Evolutionary conservation across 2,329 filamentous ascomycete species (phyloP).

Genomic region (Ceratocystis ficicola): DNA sequence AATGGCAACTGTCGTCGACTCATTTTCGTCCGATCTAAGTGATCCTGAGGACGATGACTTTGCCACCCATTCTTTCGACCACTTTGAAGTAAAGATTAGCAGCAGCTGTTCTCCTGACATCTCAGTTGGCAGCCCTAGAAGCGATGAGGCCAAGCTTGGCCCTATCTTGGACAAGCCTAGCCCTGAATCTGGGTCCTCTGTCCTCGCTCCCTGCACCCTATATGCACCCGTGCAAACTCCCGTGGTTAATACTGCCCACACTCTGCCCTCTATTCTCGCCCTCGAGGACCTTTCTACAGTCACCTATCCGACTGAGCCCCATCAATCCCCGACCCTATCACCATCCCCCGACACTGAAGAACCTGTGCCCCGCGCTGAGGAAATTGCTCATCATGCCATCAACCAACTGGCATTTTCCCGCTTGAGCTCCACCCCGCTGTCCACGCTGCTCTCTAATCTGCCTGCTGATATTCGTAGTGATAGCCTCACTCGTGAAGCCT

Average conservation of each 20-base stretch:
- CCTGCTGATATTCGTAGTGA: conserved; percentile 52
- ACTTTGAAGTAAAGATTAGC: conserved; percentile 77
- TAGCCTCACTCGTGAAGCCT: conserved; percentile 44
- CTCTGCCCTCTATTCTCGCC: conserved; percentile 13
- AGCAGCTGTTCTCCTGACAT: conserved; percentile 63
- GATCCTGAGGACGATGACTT: conserved; percentile 54
- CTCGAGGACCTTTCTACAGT: background rate
- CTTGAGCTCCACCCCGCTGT: conserved; percentile 79
- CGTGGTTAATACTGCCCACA: background rate
- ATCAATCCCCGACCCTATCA: background rate
- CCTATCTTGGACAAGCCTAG: conserved; percentile 11
- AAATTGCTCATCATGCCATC: conserved; percentile 69
- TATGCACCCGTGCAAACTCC: conserved; percentile 8
- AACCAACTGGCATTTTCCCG: conserved; percentile 95
- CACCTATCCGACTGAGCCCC: background rate
- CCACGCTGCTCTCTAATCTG: conserved; percentile 76
- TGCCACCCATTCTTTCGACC: conserved; percentile 81
- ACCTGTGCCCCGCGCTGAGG: conserved; percentile 27
- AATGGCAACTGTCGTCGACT: conserved; percentile 37
- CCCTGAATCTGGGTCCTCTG: background rate
- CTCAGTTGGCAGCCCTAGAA: conserved; percentile 28
- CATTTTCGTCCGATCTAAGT: conserved; percentile 44
- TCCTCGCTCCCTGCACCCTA: background rate
- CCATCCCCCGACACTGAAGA: conserved; percentile 12
- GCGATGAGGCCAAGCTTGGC: background rate